These are phyloP conservation scores for Houttuynia cordata DNA, from an alignment of 164 flowering plant genomes.

Conservation along the genomic window DNA sequence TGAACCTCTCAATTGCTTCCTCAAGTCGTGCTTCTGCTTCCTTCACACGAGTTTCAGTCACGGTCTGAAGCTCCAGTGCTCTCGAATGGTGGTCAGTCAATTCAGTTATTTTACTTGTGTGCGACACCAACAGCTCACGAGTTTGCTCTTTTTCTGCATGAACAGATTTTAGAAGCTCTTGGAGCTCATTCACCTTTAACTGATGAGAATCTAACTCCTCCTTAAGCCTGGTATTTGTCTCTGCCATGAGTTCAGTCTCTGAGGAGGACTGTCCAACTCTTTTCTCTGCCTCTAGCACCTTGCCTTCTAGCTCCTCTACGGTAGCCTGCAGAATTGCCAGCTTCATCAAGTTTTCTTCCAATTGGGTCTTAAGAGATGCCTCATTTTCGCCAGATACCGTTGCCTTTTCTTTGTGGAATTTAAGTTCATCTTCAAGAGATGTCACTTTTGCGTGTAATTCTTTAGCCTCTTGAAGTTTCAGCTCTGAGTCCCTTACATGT, in stretches of 20 bases:
- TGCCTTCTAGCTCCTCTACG: constrained; percentile 40
- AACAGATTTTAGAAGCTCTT: constrained; percentile 37
- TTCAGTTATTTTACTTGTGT: constrained; percentile 37
- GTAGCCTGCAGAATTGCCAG: constrained; percentile 30
- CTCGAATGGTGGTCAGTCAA: constrained; percentile 52
- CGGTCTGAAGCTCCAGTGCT: constrained; percentile 34
- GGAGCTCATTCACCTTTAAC: constrained; percentile 48
- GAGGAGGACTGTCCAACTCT: constrained; percentile 41
- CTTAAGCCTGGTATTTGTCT: constrained; percentile 58
- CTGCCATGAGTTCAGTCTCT: constrained; percentile 54
- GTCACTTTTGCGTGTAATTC: constrained; percentile 35
- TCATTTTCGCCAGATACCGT: constrained; percentile 32
- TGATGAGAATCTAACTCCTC: constrained; percentile 8
- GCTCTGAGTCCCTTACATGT: constrained; percentile 46
- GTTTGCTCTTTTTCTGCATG: constrained; percentile 47
- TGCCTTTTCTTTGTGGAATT: constrained; percentile 32
- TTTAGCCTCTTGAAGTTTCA: constrained; percentile 50
- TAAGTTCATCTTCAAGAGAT: constrained; percentile 37
- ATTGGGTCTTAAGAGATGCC: constrained; percentile 35
- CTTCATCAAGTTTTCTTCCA: constrained; percentile 33
- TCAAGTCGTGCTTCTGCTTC: constrained; percentile 39
- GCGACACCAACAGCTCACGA: constrained; percentile 41
- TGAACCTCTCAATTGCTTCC: constrained; percentile 30
- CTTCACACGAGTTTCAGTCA: constrained; percentile 25
- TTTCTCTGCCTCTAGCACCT: constrained; percentile 43